phyloP scores from a whole-genome alignment of 1,284 basidiomycete species.

The Boletus smithii region DNA sequence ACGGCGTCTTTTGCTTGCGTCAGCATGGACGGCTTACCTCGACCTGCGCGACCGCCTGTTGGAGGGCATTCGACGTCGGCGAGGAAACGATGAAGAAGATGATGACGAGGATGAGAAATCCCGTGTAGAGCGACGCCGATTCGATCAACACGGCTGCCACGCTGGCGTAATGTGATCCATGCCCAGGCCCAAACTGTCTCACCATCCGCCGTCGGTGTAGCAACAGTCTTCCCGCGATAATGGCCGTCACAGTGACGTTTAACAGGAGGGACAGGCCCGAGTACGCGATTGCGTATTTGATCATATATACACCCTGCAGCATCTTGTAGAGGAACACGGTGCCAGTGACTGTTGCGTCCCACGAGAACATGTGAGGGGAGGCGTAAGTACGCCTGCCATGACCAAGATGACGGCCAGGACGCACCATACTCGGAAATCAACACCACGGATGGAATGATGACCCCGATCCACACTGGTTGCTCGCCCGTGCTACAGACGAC shows the following conservation, averaged over 20 bases:
- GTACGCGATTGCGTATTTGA: slow-evolving; percentile 10
- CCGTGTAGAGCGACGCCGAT: slow-evolving; percentile 25
- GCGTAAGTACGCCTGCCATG: slow-evolving; percentile 1
- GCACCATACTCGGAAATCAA: slow-evolving; percentile 15
- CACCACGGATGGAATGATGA: slow-evolving; percentile 13
- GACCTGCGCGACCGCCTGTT: slow-evolving; percentile 21
- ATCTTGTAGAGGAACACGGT: slow-evolving; percentile 9
- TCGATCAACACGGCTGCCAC: slow-evolving; percentile 21
- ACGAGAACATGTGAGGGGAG: background rate
- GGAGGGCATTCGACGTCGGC: slow-evolving; percentile 12
- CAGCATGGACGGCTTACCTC: slow-evolving; percentile 14
- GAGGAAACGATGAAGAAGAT: slow-evolving; percentile 8
- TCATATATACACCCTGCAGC: background rate
- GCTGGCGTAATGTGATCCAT: slow-evolving; percentile 17
- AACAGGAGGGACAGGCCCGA: slow-evolving; percentile 15
- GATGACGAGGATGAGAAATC: slow-evolving; percentile 22
- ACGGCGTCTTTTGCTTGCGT: background rate
- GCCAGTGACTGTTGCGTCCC: slow-evolving; percentile 11
- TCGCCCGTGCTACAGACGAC: slow-evolving; percentile 20
- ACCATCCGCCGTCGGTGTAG: slow-evolving; percentile 15
- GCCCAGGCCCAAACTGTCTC: slow-evolving; percentile 13
- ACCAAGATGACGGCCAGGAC: background rate
- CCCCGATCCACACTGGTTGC: slow-evolving; percentile 7
- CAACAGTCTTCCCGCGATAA: slow-evolving; percentile 21
- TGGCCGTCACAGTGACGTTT: slow-evolving; percentile 19